Conservation (phyloP, 2,329 filamentous ascomycete species). For the Epichloe elymi region DNA sequence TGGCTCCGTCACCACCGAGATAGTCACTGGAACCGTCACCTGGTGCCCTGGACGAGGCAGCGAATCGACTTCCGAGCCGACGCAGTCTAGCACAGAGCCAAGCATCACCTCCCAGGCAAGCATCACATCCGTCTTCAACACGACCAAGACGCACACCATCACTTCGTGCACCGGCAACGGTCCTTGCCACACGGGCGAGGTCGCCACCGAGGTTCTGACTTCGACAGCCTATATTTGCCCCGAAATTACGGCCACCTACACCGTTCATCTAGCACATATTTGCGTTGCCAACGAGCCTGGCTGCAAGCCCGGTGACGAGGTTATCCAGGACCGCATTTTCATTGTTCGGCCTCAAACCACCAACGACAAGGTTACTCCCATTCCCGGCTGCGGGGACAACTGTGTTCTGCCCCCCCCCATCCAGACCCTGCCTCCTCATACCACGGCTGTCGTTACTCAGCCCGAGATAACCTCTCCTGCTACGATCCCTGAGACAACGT, state of each 20-base stretch:
- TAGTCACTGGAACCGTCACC: conserved; percentile 19
- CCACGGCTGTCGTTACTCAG: neutral
- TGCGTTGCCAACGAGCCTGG: conserved; percentile 14
- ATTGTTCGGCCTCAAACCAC: conserved; percentile 15
- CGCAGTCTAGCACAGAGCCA: neutral
- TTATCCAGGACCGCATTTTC: conserved; percentile 11
- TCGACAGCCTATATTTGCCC: conserved; percentile 11
- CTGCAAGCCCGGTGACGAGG: conserved; percentile 15
- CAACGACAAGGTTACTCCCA: conserved; percentile 12
- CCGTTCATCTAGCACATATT: conserved; percentile 16
- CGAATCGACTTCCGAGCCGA: neutral
- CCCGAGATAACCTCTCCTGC: neutral
- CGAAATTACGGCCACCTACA: conserved; percentile 16
- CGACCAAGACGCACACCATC: conserved; percentile 42
- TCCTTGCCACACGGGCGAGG: conserved; percentile 11
- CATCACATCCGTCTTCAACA: conserved; percentile 31
- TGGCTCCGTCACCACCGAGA: conserved; percentile 17
- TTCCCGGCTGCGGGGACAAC: conserved; percentile 8
- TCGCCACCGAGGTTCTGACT: conserved; percentile 13
- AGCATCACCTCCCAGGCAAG: conserved; percentile 6
- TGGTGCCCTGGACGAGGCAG: conserved; percentile 20
- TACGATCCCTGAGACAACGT: neutral
- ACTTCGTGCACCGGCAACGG: conserved; percentile 41
- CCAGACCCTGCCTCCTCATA: conserved; percentile 3
- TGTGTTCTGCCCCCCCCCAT: conserved; percentile 11